These are phyloP conservation scores for Trichosporon sp. DNA, from an alignment of 1,284 basidiomycete genomes.

Conservation along the genomic window DNA sequence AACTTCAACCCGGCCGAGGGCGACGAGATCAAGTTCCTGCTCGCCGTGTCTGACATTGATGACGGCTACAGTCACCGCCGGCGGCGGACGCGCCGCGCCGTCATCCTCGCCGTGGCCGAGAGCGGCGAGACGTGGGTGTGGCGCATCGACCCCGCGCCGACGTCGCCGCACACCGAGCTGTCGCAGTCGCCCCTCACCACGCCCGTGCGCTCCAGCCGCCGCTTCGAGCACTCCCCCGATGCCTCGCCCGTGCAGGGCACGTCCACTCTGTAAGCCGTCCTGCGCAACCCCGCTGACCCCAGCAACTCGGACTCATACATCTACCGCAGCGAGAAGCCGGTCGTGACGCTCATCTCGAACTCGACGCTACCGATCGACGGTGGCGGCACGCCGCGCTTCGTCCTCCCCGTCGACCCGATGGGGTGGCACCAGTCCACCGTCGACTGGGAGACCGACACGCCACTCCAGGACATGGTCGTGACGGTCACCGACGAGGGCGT, in stretches of 20 bases:
- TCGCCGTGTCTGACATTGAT: constrained; percentile 49
- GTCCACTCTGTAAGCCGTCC: not conserved
- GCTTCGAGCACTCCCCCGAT: constrained; percentile 32
- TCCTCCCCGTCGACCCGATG: constrained; percentile 81
- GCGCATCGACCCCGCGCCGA: constrained; percentile 32
- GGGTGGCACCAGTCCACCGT: constrained; percentile 61
- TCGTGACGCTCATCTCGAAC: constrained; percentile 35
- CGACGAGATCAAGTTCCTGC: constrained; percentile 39
- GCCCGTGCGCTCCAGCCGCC: not conserved
- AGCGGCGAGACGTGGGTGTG: constrained; percentile 45
- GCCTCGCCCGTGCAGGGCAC: not conserved
- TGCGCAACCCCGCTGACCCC: not conserved
- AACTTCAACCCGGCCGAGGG: constrained; percentile 31
- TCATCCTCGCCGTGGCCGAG: constrained; percentile 41
- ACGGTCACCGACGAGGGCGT: constrained; percentile 69
- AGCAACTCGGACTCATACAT: constrained; percentile 1
- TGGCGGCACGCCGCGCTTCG: constrained; percentile 25
- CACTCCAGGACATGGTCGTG: constrained; percentile 64
- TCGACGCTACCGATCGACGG: constrained; percentile 33
- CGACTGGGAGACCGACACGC: constrained; percentile 42
- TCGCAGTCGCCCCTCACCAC: not conserved
- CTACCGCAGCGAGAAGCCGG: constrained; percentile 25
- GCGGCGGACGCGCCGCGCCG: constrained; percentile 36
- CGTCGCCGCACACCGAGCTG: constrained; percentile 13
- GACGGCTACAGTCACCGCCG: constrained; percentile 40